Percentiles rank a stretch among this genome's conserved stretches.
Conservation (phyloP, 768 basidiomycete species). For the Boletus pseudopeckii region DNA sequence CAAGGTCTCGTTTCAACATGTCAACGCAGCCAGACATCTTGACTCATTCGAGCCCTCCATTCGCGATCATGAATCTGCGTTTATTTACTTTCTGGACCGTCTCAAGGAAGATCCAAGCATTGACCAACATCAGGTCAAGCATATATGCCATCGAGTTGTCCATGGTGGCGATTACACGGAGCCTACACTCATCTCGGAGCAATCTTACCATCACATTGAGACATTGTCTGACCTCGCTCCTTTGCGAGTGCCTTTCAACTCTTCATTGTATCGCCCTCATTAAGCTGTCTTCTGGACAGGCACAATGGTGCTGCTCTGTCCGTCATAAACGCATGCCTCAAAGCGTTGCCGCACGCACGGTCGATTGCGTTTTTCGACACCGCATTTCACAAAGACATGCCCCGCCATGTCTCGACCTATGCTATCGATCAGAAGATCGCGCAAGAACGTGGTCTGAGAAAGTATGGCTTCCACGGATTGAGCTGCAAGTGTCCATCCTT, state of each 20-base stretch:
- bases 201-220: slow-evolving; percentile 70
- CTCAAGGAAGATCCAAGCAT: slow-evolving; percentile 43
- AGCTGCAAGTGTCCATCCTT: slow-evolving; percentile 45
- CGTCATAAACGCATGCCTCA: slow-evolving; percentile 58
- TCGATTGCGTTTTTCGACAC: slow-evolving; percentile 90
- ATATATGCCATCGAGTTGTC: slow-evolving; percentile 78
- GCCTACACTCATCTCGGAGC: slow-evolving; percentile 64
- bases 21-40: slow-evolving; percentile 7
- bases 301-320: slow-evolving; percentile 63
- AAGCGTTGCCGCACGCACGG: slow-evolving; percentile 59
- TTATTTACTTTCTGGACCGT: slow-evolving; percentile 53
- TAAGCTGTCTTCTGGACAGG: slow-evolving; percentile 26
- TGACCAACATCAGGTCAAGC: slow-evolving; percentile 41
- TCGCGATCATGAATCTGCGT: slow-evolving; percentile 59
- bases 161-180: slow-evolving; percentile 81
- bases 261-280: neutral
- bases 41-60: slow-evolving; percentile 36
- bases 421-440: slow-evolving; percentile 67
- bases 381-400: slow-evolving; percentile 76
- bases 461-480: slow-evolving; percentile 91
- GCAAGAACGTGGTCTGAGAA: slow-evolving; percentile 64
- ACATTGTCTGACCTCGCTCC: slow-evolving; percentile 78
- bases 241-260: slow-evolving; percentile 44
- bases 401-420: slow-evolving; percentile 73
- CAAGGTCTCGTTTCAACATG: slow-evolving; percentile 43